Conservation (phyloP, 176 grass and related monocot species). For the Cenchrus americanus region DNA sequence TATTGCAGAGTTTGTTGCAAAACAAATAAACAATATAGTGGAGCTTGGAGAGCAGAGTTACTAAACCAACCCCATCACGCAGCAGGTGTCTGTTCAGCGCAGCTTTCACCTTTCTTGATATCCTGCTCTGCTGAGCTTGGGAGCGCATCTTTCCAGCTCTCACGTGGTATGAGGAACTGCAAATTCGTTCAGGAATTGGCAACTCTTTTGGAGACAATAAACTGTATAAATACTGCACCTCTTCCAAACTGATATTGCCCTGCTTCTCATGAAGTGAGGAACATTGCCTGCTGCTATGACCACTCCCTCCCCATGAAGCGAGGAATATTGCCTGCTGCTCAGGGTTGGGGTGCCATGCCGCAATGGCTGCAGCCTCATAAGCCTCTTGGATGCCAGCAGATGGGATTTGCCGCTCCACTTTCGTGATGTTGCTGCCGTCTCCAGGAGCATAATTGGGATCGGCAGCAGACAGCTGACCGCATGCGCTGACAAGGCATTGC, state of each 20-base stretch:
- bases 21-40: too few species aligned
- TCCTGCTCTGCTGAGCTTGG: background rate
- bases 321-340: background rate
- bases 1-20: too few species aligned
- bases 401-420: background rate
- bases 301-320: background rate
- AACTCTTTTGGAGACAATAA: background rate
- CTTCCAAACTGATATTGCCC: background rate
- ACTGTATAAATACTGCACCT: background rate
- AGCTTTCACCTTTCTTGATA: constrained; percentile 3
- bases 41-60: too few species aligned
- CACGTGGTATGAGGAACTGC: background rate
- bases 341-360: constrained; percentile 21
- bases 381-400: background rate
- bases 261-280: too few species aligned
- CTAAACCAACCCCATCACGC: constrained; percentile 16
- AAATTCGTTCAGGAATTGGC: background rate
- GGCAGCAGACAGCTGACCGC: too few species aligned
- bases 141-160: background rate
- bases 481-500: background rate
- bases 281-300: too few species aligned
- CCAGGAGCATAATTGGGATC: too few species aligned
- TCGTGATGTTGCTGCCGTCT: background rate
- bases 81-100: background rate
- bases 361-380: constrained; percentile 1